Conservation (phyloP, 441 rosid genomes). For the Pelargonium fulgidum region DNA sequence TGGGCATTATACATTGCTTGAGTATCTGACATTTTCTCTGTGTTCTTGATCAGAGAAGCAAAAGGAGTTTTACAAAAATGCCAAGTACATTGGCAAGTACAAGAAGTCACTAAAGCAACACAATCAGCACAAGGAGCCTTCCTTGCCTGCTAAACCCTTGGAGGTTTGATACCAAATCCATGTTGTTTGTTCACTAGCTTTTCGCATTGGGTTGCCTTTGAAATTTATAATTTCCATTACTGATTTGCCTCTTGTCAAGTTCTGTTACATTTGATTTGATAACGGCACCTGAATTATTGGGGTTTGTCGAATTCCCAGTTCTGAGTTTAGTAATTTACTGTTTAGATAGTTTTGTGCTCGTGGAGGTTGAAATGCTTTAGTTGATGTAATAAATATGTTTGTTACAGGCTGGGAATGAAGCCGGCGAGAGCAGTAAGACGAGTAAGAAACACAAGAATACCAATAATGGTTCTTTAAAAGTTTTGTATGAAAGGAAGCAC, state of each 20-base stretch:
- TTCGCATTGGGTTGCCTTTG: too few relatives aligned
- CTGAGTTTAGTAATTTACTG: neutral
- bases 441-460: conserved; percentile 28
- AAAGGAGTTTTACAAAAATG: conserved; percentile 80
- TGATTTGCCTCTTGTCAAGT: too few relatives aligned
- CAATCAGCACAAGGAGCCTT: conserved; percentile 27
- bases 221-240: too few relatives aligned
- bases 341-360: neutral
- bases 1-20: neutral
- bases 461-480: conserved; percentile 34
- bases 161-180: conserved; percentile 30
- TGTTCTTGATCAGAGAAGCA: conserved; percentile 48
- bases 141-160: conserved; percentile 15
- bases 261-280: too few relatives aligned
- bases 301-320: neutral
- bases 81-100: conserved; percentile 68
- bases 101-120: conserved; percentile 54
- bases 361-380: neutral
- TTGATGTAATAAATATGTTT: neutral
- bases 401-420: conserved; percentile 31
- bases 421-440: conserved; percentile 26
- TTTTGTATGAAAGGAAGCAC: conserved; percentile 54
- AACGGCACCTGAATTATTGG: too few relatives aligned
- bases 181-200: neutral
- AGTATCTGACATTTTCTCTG: neutral